Evolutionary conservation across 176 grass and related monocot species (phyloP).

Genomic region (Aegilops umbellulata): DNA sequence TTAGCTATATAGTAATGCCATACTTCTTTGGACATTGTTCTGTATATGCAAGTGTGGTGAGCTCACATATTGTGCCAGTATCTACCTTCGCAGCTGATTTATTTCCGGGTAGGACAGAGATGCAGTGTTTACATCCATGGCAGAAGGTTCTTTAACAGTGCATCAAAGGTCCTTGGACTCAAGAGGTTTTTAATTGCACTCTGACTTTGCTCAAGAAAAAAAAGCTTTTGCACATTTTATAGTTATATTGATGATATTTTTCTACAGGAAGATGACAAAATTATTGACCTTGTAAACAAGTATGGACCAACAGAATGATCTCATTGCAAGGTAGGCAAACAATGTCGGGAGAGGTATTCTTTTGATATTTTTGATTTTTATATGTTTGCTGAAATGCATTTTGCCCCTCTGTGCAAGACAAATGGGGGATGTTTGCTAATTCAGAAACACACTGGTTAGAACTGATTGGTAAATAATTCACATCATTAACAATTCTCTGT

Average conservation of each 20-base stretch:
- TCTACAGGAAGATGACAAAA: slow-evolving; percentile 86
- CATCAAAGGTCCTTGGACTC: slow-evolving; percentile 89
- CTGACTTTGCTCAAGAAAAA: slow-evolving; percentile 14
- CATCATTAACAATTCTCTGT: no score
- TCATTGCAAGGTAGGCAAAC: slow-evolving; percentile 82
- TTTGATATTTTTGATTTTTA: not conserved
- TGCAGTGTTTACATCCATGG: slow-evolving; percentile 98
- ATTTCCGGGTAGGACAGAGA: slow-evolving; percentile 67
- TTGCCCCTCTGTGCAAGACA: not conserved
- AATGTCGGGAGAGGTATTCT: no score
- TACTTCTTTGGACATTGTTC: not conserved
- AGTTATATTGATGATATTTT: not conserved
- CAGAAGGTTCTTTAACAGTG: slow-evolving; percentile 94
- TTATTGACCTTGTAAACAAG: slow-evolving; percentile 76
- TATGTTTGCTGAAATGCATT: not conserved
- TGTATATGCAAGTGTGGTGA: not conserved
- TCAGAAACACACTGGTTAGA: no score
- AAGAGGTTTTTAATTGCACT: slow-evolving; percentile 60
- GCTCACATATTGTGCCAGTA: slow-evolving; percentile 21
- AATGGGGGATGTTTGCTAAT: no score
- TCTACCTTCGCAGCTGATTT: slow-evolving; percentile 10
- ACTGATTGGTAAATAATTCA: no score
- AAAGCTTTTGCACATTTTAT: slow-evolving; percentile 16
- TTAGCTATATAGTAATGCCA: not conserved
- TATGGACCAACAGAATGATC: slow-evolving; percentile 99